phyloP scores from a whole-genome alignment of 768 basidiomycete species.

The Goffeauzyma gilvescens region DNA sequence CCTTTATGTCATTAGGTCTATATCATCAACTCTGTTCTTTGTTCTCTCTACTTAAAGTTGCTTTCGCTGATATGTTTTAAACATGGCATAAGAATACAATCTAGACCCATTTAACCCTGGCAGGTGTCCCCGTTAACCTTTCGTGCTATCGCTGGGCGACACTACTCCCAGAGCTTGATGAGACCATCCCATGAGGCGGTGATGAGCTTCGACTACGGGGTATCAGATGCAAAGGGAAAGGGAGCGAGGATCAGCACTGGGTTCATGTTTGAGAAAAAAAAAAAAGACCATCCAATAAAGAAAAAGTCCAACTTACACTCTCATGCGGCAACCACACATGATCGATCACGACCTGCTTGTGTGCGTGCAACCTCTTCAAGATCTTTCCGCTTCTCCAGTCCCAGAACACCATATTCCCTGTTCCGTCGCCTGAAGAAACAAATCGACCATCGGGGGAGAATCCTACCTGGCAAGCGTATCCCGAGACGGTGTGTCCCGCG shows the following conservation, averaged over 20 bases:
- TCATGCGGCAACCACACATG: constrained; percentile 98
- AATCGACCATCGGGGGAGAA: constrained; percentile 98
- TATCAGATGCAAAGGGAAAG: constrained; percentile 14
- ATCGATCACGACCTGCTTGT: constrained; percentile 88
- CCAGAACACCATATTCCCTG: constrained; percentile 94
- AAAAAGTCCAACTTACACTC: constrained; percentile 46
- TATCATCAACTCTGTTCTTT: too few species aligned
- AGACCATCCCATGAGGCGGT: constrained; percentile 96
- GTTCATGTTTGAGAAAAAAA: background rate
- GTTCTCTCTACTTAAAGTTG: too few species aligned
- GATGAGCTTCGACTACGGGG: constrained; percentile 69
- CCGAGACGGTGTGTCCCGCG: constrained; percentile 88
- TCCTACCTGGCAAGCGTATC: constrained; percentile 89
- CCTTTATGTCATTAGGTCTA: too few species aligned
- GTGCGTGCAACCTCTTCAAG: constrained; percentile 70
- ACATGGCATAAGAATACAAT: too few species aligned
- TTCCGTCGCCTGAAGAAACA: constrained; percentile 89
- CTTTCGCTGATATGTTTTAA: too few species aligned
- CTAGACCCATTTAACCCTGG: too few species aligned
- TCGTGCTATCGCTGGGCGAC: background rate
- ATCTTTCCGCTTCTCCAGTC: constrained; percentile 98
- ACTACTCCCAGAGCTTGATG: constrained; percentile 79
- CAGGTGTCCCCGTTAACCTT: background rate
- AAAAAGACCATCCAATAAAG: background rate
- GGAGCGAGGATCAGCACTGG: background rate